These are phyloP conservation scores for Cryptococcus jaspeensis DNA, from an alignment of 1,284 basidiomycete species.

Conservation along the genomic window DNA sequence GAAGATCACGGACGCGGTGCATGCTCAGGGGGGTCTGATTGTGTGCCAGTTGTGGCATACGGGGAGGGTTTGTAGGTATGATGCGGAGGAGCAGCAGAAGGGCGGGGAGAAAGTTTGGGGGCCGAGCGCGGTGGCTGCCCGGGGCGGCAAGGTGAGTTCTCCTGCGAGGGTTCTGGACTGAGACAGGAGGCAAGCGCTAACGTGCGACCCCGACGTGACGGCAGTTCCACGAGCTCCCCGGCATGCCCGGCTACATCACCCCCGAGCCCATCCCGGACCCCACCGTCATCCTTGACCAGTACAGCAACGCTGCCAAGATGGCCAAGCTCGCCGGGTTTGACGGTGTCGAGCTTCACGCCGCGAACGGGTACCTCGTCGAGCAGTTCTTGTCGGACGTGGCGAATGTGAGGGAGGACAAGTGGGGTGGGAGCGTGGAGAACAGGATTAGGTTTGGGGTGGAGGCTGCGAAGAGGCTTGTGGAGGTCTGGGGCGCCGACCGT, in stretches of 20 bases:
- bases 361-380: slow-evolving; percentile 44
- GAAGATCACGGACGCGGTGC: slow-evolving; percentile 52
- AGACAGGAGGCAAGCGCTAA: not conserved
- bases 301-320: slow-evolving; percentile 55
- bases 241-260: slow-evolving; percentile 8
- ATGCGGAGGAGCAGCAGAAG: slow-evolving; percentile 6
- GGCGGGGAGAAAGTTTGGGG: slow-evolving; percentile 6
- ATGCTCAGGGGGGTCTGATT: slow-evolving; percentile 53
- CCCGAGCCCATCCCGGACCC: slow-evolving; percentile 14
- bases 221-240: slow-evolving; percentile 12
- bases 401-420: slow-evolving; percentile 61
- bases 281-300: slow-evolving; percentile 36
- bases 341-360: slow-evolving; percentile 59
- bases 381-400: slow-evolving; percentile 59
- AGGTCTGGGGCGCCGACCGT: slow-evolving; percentile 57
- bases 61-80: slow-evolving; percentile 31
- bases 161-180: not conserved
- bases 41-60: slow-evolving; percentile 57
- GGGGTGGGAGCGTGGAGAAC: slow-evolving; percentile 61
- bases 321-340: slow-evolving; percentile 65
- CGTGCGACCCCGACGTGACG: not conserved
- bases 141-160: slow-evolving; percentile 8
- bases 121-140: slow-evolving; percentile 9
- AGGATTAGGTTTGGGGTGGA: slow-evolving; percentile 58
- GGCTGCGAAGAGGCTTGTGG: slow-evolving; percentile 54